These are phyloP conservation scores for Endothia cerciana DNA, from an alignment of 2,329 filamentous ascomycete genomes.

Conservation along the genomic window DNA sequence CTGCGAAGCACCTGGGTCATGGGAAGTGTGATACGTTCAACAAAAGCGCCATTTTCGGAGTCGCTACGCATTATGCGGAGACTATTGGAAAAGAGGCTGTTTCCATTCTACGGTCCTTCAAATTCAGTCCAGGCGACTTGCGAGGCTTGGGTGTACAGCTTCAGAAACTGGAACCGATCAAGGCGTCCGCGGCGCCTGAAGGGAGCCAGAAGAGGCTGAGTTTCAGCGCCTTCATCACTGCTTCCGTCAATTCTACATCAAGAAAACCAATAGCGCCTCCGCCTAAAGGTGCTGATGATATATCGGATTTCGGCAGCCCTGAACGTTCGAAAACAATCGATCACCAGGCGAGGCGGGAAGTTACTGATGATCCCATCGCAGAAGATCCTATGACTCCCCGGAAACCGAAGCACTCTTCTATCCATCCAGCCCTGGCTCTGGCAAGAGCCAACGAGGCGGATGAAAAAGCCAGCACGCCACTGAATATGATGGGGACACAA, in stretches of 20 bases:
- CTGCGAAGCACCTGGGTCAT: slow-evolving; percentile 90
- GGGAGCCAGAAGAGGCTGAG: slow-evolving; percentile 79
- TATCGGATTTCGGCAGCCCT: slow-evolving; percentile 52
- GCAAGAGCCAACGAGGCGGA: slow-evolving; percentile 55
- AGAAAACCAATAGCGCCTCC: slow-evolving; percentile 41
- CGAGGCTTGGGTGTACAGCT: slow-evolving; percentile 90
- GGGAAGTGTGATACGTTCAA: slow-evolving; percentile 95
- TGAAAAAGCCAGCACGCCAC: slow-evolving; percentile 62
- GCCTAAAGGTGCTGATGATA: slow-evolving; percentile 46
- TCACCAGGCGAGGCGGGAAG: slow-evolving; percentile 32
- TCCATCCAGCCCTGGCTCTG: slow-evolving; percentile 59
- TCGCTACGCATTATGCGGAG: slow-evolving; percentile 77
- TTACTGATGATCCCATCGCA: slow-evolving; percentile 55
- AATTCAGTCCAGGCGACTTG: slow-evolving; percentile 88
- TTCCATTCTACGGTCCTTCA: slow-evolving; percentile 79
- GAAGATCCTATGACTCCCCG: slow-evolving; percentile 58
- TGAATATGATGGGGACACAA: slow-evolving; percentile 86
- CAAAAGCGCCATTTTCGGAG: slow-evolving; percentile 81
- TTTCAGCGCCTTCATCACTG: slow-evolving; percentile 61
- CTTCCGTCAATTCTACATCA: slow-evolving; percentile 39
- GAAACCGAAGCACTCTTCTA: slow-evolving; percentile 48
- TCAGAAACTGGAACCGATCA: slow-evolving; percentile 86
- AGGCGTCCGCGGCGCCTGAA: slow-evolving; percentile 59
- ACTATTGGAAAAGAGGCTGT: slow-evolving; percentile 80
- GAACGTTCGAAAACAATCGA: slow-evolving; percentile 39